A percentile compares a stretch with the other conserved stretches of the same genome.
Conservation (phyloP, 805 yeast genomes). For the Tetrapisispora fleetii region DNA sequence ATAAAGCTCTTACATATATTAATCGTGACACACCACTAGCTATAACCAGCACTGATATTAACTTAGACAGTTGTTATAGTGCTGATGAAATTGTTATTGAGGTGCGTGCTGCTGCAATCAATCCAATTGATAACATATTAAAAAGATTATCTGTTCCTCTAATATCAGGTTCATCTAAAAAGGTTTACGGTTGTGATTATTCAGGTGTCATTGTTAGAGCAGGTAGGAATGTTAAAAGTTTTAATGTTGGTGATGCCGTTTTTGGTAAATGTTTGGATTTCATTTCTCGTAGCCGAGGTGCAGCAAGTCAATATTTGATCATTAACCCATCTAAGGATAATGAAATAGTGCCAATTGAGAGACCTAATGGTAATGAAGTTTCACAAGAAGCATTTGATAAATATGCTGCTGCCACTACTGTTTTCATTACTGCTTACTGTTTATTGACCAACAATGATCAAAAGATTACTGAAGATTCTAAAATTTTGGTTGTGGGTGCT, state of each 20-base stretch:
- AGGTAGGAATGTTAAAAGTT: slow-evolving; percentile 17
- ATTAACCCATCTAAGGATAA: slow-evolving; percentile 27
- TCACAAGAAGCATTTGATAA: slow-evolving; percentile 9
- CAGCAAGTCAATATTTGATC: slow-evolving; percentile 39
- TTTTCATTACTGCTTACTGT: slow-evolving; percentile 50
- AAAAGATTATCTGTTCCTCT: slow-evolving; percentile 9
- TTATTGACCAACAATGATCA: slow-evolving; percentile 29
- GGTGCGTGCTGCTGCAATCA: slow-evolving; percentile 25
- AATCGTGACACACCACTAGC: slow-evolving; percentile 3
- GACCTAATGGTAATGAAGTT: background rate
- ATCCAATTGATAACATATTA: slow-evolving; percentile 22
- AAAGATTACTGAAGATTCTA: slow-evolving; percentile 34
- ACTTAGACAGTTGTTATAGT: slow-evolving; percentile 17
- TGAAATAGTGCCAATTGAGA: slow-evolving; percentile 34
- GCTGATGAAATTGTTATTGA: slow-evolving; percentile 22
- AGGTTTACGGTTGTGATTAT: slow-evolving; percentile 23
- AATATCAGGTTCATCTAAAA: slow-evolving; percentile 6
- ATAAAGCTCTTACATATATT: slow-evolving; percentile 2
- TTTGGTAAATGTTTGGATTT: slow-evolving; percentile 13
- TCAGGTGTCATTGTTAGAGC: slow-evolving; percentile 21
- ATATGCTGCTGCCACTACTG: slow-evolving; percentile 51
- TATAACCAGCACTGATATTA: slow-evolving; percentile 9
- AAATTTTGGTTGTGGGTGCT: slow-evolving; percentile 61
- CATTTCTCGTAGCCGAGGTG: slow-evolving; percentile 28
- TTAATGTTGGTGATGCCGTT: slow-evolving; percentile 22